A percentile compares a stretch with the other conserved stretches of the same genome.
phyloP scores from a whole-genome alignment of 805 yeast genomes.

The Candida suzukii region DNA sequence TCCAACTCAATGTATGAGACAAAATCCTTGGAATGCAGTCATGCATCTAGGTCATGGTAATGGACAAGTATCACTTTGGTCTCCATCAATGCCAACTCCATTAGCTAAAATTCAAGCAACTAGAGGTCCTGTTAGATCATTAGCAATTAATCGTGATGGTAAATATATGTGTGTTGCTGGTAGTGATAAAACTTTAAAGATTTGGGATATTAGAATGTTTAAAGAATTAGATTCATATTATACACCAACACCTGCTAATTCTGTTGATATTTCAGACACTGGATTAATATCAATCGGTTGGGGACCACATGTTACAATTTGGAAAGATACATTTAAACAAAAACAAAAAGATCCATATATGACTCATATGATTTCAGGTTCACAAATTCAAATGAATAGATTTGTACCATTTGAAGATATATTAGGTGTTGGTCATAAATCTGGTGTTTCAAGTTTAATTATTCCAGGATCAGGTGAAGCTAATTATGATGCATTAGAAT shows the following conservation, averaged over 20 bases:
- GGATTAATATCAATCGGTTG: constrained; percentile 87
- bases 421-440: constrained; percentile 79
- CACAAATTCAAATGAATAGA: constrained; percentile 56
- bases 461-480: constrained; percentile 99
- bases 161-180: constrained; percentile 91
- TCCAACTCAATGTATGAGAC: constrained; percentile 81
- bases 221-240: constrained; percentile 63
- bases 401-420: constrained; percentile 96
- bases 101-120: constrained; percentile 74
- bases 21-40: constrained; percentile 94
- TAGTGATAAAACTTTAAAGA: constrained; percentile 72
- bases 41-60: constrained; percentile 90
- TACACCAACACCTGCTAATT: constrained; percentile 80
- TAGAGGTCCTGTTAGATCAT: constrained; percentile 80
- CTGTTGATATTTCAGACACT: constrained; percentile 76
- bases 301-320: constrained; percentile 91
- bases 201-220: constrained; percentile 90
- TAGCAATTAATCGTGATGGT: constrained; percentile 89
- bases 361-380: constrained; percentile 81
- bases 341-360: constrained; percentile 84
- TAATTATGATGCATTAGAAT: constrained; percentile 87
- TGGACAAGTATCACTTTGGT: constrained; percentile 91
- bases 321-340: constrained; percentile 75
- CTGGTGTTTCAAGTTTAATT: constrained; percentile 76
- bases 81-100: constrained; percentile 83